Base-by-base conservation (phyloP, 495 filamentous ascomycete genomes). In the Penicillium egyptiacum region DNA sequence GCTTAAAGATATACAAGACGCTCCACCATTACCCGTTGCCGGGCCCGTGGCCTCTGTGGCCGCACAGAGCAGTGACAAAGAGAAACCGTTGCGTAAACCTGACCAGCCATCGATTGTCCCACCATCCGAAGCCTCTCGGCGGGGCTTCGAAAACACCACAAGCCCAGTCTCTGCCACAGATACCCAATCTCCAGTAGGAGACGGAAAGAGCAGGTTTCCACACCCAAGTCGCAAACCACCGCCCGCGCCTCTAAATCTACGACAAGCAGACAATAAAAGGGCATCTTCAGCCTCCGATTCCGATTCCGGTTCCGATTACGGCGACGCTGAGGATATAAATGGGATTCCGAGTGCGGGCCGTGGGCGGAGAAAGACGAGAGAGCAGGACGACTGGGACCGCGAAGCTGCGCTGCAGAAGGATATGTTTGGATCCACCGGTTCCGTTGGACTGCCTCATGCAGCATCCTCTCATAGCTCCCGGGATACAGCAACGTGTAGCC, bases 351-450 rank as follows among this genome's bases (percentile, higher is more conserved):
- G 68, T n/a, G 65, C 81, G 47, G 85, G 86, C 30, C 81, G 92
- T 44, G 92, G 92, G n/a, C 81, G 92, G 33, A 79, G 91, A 61
- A 90, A 87, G 62, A 97, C 92, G 0, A 83, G 92, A 56, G 90
- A 92, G 66, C 91, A 94, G 50, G 92, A 97, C 64, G 92, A 97
- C 58, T 77, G 79, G 52, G 83, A 91, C 47, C 84, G 92, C 37
- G 90, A 92, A 69, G 80, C 82, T 7, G 66, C 85, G 9, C 77
- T 85, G 16, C 65, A 75, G 51, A 82, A 81, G 62, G 88, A 93
- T 55, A 75, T 83, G 42, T 79, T 82, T 50, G 91, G n/a, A 5
- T 44, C 42, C 5, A 25, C 42, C 84, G 70, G 66, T 79, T 40
- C 91, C 85, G 7, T 85, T 84, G 68, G 87, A 85, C 70, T 83